Evolutionary conservation across 108 stramenopile species (phyloP).

Genomic region (Nitzschia sp.): DNA sequence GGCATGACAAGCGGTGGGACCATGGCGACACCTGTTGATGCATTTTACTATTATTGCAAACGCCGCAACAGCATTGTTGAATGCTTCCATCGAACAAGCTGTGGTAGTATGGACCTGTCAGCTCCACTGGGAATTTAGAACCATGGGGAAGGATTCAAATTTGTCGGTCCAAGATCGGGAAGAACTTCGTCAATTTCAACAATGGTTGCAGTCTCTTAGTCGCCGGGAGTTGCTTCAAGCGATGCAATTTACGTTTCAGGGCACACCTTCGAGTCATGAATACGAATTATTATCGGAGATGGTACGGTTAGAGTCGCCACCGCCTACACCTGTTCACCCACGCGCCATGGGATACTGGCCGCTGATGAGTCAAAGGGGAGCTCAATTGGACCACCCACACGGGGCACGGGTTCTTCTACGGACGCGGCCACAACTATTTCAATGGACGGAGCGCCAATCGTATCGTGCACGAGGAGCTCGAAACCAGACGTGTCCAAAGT

Average conservation of each 20-base stretch:
- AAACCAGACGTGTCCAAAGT: not conserved
- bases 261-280: slow-evolving; percentile 34
- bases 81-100: too few species aligned
- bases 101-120: too few species aligned
- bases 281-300: slow-evolving; percentile 50
- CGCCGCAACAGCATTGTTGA: too few species aligned
- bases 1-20: too few species aligned
- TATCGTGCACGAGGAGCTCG: not conserved
- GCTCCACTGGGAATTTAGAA: too few species aligned
- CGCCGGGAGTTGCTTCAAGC: slow-evolving; percentile 27
- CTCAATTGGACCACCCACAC: slow-evolving; percentile 16
- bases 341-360: slow-evolving; percentile 42
- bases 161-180: slow-evolving; percentile 4
- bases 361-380: slow-evolving; percentile 22
- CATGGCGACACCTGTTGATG: too few species aligned
- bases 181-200: slow-evolving; percentile 18
- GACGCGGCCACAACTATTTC: slow-evolving; percentile 30
- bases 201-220: slow-evolving; percentile 32
- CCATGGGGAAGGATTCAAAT: too few species aligned
- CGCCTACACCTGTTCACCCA: slow-evolving; percentile 59
- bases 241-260: slow-evolving; percentile 36
- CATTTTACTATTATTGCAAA: too few species aligned
- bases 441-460: slow-evolving; percentile 11
- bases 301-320: slow-evolving; percentile 49
- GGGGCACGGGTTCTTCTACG: not conserved